These are phyloP conservation scores for Aciculosporium take DNA, from an alignment of 2,329 filamentous ascomycete genomes.

Conservation along the genomic window DNA sequence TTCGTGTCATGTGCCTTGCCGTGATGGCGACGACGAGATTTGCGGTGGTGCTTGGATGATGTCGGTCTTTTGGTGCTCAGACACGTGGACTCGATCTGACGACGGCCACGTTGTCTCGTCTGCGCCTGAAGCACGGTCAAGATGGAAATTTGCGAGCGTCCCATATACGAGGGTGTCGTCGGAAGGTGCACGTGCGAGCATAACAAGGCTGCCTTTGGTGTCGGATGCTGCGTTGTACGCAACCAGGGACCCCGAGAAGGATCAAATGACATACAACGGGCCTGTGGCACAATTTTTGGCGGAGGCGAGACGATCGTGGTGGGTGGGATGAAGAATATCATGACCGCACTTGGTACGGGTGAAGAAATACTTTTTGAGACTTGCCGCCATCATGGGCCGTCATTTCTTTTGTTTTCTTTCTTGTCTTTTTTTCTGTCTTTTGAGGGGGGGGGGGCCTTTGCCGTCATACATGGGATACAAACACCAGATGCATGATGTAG, in stretches of 20 bases:
- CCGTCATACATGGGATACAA: not conserved
- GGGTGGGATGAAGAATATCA: not conserved
- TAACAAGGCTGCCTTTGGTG: not conserved
- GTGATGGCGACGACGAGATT: conserved; percentile 6
- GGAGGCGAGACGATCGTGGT: conserved; percentile 1
- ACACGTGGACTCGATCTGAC: not conserved
- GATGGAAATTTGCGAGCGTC: not conserved
- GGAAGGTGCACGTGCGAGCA: not conserved
- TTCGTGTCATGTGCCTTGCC: conserved; percentile 12
- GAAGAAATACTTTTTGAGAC: not conserved
- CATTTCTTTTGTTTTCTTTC: not conserved
- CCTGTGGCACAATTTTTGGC: conserved; percentile 5
- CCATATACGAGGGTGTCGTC: not conserved
- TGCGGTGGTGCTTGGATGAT: conserved; percentile 17
- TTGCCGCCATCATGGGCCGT: not conserved
- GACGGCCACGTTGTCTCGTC: not conserved
- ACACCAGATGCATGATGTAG: not conserved
- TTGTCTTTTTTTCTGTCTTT: not conserved
- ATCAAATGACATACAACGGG: not conserved
- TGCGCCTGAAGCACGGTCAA: not conserved
- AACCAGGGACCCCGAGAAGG: not conserved
- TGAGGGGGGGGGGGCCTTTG: too few species aligned
- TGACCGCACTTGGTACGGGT: not conserved
- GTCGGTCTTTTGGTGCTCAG: conserved; percentile 9
- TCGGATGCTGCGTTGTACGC: not conserved